Evolutionary conservation across 1,284 basidiomycete genomes (phyloP).

Genomic region (Leccinum huronense): DNA sequence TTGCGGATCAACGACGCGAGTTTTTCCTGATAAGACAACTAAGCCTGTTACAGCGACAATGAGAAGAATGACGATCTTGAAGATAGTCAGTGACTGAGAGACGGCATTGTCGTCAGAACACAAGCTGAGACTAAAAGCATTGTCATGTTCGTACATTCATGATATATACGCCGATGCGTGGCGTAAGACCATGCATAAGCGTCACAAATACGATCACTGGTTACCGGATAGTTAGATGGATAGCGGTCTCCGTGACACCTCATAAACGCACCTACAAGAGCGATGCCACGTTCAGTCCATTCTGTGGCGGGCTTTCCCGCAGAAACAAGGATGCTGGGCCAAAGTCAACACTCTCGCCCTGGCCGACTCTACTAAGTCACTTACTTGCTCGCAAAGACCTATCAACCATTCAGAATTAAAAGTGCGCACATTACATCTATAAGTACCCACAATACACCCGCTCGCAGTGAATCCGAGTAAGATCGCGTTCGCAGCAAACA

Average conservation of each 20-base stretch:
- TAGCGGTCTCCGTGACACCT: not conserved
- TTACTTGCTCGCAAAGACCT: constrained; percentile 44
- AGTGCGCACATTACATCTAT: too few species aligned
- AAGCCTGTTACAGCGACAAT: constrained; percentile 39
- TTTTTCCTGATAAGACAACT: constrained; percentile 51
- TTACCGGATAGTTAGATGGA: not conserved
- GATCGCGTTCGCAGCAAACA: constrained; percentile 50
- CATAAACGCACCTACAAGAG: constrained; percentile 44
- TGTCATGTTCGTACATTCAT: constrained; percentile 45
- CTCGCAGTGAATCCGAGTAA: constrained; percentile 53
- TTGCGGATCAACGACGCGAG: constrained; percentile 42
- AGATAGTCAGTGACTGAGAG: constrained; percentile 18
- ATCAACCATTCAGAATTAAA: not conserved
- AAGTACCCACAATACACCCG: constrained; percentile 51
- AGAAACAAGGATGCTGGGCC: constrained; percentile 46
- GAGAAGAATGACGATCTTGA: constrained; percentile 32
- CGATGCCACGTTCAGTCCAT: constrained; percentile 59
- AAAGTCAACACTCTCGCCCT: not conserved
- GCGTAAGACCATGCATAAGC: constrained; percentile 47
- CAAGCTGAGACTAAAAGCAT: not conserved
- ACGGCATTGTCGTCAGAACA: constrained; percentile 1
- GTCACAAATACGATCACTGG: constrained; percentile 46
- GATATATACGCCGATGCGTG: constrained; percentile 43
- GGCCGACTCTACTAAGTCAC: not conserved
- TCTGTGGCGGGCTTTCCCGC: constrained; percentile 41